Evolutionary conservation across 305 asterid genomes (phyloP).

Genomic region (Withania somnifera): DNA sequence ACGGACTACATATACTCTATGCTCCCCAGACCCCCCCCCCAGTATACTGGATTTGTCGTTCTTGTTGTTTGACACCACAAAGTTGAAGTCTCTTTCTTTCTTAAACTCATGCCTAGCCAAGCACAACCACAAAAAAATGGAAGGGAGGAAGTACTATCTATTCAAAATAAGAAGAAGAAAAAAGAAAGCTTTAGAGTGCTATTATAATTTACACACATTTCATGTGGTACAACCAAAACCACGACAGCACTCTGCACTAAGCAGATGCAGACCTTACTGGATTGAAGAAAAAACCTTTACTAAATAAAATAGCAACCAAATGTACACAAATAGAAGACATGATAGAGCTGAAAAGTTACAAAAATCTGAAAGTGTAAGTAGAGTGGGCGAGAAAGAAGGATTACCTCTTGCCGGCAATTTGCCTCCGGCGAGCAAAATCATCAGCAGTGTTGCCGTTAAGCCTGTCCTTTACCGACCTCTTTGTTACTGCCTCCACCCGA

Average conservation of each 20-base stretch:
- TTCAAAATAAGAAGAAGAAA: not conserved
- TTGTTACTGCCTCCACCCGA: slow-evolving; percentile 60
- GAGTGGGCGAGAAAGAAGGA: not conserved
- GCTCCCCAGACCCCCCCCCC: too few relatives aligned
- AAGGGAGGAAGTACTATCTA: not conserved
- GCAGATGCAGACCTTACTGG: not conserved
- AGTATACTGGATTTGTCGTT: too few relatives aligned
- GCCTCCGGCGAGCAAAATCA: slow-evolving; percentile 43
- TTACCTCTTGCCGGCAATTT: slow-evolving; percentile 70
- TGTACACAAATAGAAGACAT: not conserved
- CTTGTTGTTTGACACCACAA: not conserved
- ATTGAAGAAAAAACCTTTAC: not conserved
- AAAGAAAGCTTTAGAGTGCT: not conserved
- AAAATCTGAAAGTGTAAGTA: not conserved
- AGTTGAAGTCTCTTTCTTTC: not conserved
- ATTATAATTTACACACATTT: not conserved
- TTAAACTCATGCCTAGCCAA: not conserved
- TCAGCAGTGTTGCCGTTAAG: slow-evolving; percentile 48
- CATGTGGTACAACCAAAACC: not conserved
- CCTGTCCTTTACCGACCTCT: slow-evolving; percentile 69
- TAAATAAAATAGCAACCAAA: not conserved
- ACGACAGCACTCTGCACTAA: not conserved
- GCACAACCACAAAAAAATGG: not conserved
- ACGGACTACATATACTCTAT: too few relatives aligned
- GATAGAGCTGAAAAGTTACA: too few relatives aligned